Base-by-base conservation (phyloP, 2,329 filamentous ascomycete genomes). In the Stagonosporopsis vannaccii region DNA sequence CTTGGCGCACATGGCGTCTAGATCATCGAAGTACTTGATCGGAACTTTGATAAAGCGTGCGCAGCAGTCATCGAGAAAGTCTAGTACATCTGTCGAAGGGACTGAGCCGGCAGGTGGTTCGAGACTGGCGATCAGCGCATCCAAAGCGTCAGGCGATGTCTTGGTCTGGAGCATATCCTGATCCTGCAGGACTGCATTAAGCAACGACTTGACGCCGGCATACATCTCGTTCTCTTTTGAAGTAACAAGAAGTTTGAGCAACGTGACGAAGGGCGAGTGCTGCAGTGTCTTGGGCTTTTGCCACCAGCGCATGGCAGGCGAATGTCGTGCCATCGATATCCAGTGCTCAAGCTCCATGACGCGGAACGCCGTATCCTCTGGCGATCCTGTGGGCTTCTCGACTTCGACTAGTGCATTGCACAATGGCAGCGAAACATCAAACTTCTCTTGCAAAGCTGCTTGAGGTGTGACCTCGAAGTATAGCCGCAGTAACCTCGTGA, bases 231-330 rank as follows among this genome's bases (percentile, higher is more conserved):
- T 80, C 5, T 77, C 73, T 19, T 81, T 78, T 3, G 81, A 81
- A 23, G 82, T 80, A 3, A 81, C 78, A 32, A 83, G 79, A 6
- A 90, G 79, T 56, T 82, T 86, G 6, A 94, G 74, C 20, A 94
- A 81, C 0, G 87, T 87, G n/a, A 86, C 85, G 60, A 92, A 91
- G 0, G 90, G 89, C 4, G 90, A 91, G 35, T 85, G 79, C 20
- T 72, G 72, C n/a, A 90, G 79, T 1, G 82, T 82, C 61, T 89
- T 84, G 58, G 83, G 80, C 69, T 90, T 93, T 60, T 90, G 84
- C 79, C 95, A 97, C 94, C 94, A 98, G 60, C 90, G 87, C 87
- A 97, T 95, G 6, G 88, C 88, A 0, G 90, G 87, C 3, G 92
- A 96, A 66, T 88, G 86, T 60, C 87, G 85, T 3, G 93, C 92